Conservation (phyloP, 306 rosid species). For the Quercus ilex region DNA sequence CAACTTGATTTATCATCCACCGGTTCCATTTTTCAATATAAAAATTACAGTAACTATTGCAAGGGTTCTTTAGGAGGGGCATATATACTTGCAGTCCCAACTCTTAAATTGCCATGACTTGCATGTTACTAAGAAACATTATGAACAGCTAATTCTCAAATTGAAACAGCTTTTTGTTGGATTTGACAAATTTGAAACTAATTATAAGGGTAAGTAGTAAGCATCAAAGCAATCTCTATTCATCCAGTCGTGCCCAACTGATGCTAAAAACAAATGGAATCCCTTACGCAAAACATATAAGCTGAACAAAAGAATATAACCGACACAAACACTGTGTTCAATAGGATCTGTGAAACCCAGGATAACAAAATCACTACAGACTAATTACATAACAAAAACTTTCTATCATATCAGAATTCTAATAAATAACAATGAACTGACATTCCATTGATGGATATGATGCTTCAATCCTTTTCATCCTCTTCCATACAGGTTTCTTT, state of each 20-base stretch:
- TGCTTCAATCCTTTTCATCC: neutral
- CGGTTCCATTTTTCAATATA: too few species aligned
- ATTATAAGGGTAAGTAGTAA: neutral
- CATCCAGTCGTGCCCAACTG: neutral
- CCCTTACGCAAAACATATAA: neutral
- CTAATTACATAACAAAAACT: neutral
- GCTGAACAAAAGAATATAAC: constrained; percentile 15
- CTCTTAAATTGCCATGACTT: neutral
- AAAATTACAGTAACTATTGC: too few species aligned
- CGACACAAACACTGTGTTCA: neutral
- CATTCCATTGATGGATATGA: neutral
- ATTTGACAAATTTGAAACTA: neutral
- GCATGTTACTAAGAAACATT: neutral
- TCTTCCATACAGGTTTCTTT: neutral
- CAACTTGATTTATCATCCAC: too few species aligned
- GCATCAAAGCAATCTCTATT: neutral
- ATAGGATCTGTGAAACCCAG: neutral
- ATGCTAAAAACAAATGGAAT: too few species aligned
- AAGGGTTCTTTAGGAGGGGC: too few species aligned
- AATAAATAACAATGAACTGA: neutral
- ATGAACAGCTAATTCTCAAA: neutral
- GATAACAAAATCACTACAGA: neutral
- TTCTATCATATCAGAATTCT: neutral
- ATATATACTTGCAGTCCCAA: too few species aligned
- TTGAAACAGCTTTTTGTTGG: neutral